Evolutionary conservation across 306 rosid species (phyloP).

Genomic region (Quercus robur): DNA sequence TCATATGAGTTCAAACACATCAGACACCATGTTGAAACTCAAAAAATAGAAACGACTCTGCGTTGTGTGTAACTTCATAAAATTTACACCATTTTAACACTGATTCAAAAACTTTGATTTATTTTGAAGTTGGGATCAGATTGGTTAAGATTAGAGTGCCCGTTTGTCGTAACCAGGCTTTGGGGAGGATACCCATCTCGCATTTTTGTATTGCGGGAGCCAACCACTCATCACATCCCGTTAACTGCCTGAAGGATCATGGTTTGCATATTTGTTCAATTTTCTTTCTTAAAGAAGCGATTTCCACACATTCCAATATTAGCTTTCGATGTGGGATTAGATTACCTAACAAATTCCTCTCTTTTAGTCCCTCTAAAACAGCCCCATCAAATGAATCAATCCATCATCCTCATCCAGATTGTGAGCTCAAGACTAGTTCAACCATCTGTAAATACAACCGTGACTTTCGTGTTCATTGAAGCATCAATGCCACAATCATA

Average conservation of each 20-base stretch:
- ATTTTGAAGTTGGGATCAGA: constrained; percentile 61
- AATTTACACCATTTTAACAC: too few relatives aligned
- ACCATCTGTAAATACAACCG: too few relatives aligned
- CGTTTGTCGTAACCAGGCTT: constrained; percentile 86
- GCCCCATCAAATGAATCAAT: neutral
- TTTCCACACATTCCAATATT: fast-evolving
- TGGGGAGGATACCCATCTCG: constrained; percentile 60
- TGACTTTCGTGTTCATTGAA: too few relatives aligned
- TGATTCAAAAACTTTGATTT: too few relatives aligned
- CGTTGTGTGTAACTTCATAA: too few relatives aligned
- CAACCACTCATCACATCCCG: constrained; percentile 82
- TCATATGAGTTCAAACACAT: too few relatives aligned
- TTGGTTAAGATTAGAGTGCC: constrained; percentile 35
- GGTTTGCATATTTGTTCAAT: fast-evolving
- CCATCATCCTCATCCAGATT: too few relatives aligned
- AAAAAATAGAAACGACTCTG: too few relatives aligned
- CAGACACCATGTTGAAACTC: too few relatives aligned
- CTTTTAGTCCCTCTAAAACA: neutral
- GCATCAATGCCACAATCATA: too few relatives aligned
- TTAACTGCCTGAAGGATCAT: constrained; percentile 92
- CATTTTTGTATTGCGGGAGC: constrained; percentile 8
- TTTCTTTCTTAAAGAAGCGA: neutral
- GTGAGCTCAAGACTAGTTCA: too few relatives aligned
- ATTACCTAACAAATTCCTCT: neutral
- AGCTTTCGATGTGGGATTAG: constrained; percentile 39